Evolutionary conservation across 2,329 filamentous ascomycete species (phyloP), one percentile per base, ranked within the genome.

Genomic region (Colletotrichum lindemuthianum): DNA sequence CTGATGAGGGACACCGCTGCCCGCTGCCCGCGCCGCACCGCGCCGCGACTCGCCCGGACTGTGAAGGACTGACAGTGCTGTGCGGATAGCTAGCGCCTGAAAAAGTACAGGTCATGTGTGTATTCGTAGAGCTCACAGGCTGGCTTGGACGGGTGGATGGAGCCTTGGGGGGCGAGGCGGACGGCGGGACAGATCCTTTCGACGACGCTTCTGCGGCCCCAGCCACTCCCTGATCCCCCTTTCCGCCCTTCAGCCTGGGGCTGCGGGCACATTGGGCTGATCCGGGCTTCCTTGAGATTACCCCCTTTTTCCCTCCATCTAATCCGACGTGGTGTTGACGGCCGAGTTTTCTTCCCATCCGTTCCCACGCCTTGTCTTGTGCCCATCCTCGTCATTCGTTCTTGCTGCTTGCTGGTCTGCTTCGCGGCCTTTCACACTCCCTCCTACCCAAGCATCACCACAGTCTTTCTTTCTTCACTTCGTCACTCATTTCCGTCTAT

Each of bases 351-450:
- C 61, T 65, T 61, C 51, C 61, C 61, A 56, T 61, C 61, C 61
- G 61, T 65, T 5, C 61, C 61, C 61, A 50, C 51, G 58, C 51
- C 58, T 65, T 57, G 61, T 36, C 47, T 65, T 56, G 61, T 37
- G 52, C 43, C 61, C 41, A 43, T 56, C 50, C 61, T 54, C 61
- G 61, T 61, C 61, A 65, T 65, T 65, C 61, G 61, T 61, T 65
- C 50, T 56, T 65, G 61, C 61, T 65, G 61, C 61, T 65, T 65
- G 58, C 58, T 65, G 61, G 61, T 65, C 61, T 65, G 61, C 61
- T 65, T 57, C 40, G 61, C 61, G 51, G 61, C 61, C 61, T 65
- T 51, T 61, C 56, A 59, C 56, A 59, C 47, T 57, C 47, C 41
- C 60, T 53, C 58, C 51, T 45, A n/a, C 51, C 51, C 51, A 45